A percentile compares a stretch with the other conserved stretches of the same genome.
phyloP scores from a whole-genome alignment of 495 filamentous ascomycete species.

The Physcia stellaris region DNA sequence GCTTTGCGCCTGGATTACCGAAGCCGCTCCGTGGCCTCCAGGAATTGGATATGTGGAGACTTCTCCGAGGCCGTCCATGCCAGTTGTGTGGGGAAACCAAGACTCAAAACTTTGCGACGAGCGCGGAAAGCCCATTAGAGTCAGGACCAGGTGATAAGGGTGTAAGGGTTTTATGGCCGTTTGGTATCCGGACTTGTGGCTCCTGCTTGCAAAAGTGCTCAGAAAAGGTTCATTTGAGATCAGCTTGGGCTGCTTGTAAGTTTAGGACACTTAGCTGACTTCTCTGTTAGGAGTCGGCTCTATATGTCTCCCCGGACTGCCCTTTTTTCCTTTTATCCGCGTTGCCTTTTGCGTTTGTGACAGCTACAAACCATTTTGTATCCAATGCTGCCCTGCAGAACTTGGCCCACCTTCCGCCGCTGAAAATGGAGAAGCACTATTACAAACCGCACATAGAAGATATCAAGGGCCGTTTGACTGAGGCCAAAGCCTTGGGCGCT shows the following conservation, averaged over 20 bases:
- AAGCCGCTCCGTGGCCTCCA: conserved; percentile 26
- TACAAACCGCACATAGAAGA: conserved; percentile 40
- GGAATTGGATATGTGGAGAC: conserved; percentile 35
- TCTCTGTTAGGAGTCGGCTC: conserved; percentile 42
- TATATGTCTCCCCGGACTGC: conserved; percentile 43
- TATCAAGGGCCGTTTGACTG: conserved; percentile 40
- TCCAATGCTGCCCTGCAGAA: conserved; percentile 34
- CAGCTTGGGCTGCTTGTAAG: neutral
- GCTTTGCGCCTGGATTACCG: conserved; percentile 27
- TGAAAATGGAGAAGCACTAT: conserved; percentile 47
- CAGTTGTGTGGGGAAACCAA: conserved; percentile 27
- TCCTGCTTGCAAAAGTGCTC: conserved; percentile 42
- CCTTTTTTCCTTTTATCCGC: conserved; percentile 44
- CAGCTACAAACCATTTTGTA: conserved; percentile 41
- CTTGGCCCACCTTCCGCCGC: conserved; percentile 26
- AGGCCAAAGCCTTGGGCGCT: conserved; percentile 42
- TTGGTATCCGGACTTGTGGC: conserved; percentile 47
- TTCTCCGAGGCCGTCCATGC: conserved; percentile 28
- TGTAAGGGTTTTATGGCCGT: conserved; percentile 48
- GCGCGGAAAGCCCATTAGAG: conserved; percentile 27
- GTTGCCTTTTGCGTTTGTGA: conserved; percentile 51
- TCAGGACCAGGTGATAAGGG: conserved; percentile 37
- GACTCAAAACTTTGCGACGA: conserved; percentile 2
- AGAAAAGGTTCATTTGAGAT: conserved; percentile 37
- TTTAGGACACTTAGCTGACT: neutral